Percentiles rank a stretch among this genome's conserved stretches.
These are phyloP conservation scores for Panicum virgatum DNA, from an alignment of 202 grass and related monocot species.

Conservation along the genomic window DNA sequence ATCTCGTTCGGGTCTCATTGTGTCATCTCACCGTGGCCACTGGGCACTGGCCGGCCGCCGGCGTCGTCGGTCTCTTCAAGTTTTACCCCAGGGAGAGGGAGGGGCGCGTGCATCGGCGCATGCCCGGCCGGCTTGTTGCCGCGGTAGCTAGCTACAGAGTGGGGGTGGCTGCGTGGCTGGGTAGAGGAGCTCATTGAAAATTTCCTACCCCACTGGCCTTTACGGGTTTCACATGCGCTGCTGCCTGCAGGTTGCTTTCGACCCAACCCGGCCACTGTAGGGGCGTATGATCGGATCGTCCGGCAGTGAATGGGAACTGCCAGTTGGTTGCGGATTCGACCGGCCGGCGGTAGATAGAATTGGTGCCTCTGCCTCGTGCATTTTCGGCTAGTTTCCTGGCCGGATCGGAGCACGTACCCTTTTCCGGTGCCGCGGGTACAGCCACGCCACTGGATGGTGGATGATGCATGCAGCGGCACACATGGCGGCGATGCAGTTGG, in stretches of 20 bases:
- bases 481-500: neutral
- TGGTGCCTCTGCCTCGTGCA: neutral
- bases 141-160: neutral
- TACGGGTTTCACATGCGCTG: conserved; percentile 33
- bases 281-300: neutral
- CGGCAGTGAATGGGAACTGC: neutral
- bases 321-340: neutral
- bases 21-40: neutral
- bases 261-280: neutral
- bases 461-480: neutral
- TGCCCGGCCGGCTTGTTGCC: neutral
- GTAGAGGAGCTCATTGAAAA: neutral
- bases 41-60: neutral
- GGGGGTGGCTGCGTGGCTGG: neutral
- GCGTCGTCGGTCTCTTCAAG: neutral
- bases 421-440: neutral
- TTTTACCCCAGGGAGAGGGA: neutral
- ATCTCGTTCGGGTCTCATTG: too few species aligned
- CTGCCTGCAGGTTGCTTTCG: too few species aligned
- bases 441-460: too few species aligned
- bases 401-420: neutral
- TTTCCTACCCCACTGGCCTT: conserved; percentile 3
- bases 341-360: neutral
- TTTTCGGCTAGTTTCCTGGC: neutral
- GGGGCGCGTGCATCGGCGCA: neutral